These are phyloP conservation scores for Rhodamnia rubescens DNA, from an alignment of 345 rosid genomes.

Conservation along the genomic window DNA sequence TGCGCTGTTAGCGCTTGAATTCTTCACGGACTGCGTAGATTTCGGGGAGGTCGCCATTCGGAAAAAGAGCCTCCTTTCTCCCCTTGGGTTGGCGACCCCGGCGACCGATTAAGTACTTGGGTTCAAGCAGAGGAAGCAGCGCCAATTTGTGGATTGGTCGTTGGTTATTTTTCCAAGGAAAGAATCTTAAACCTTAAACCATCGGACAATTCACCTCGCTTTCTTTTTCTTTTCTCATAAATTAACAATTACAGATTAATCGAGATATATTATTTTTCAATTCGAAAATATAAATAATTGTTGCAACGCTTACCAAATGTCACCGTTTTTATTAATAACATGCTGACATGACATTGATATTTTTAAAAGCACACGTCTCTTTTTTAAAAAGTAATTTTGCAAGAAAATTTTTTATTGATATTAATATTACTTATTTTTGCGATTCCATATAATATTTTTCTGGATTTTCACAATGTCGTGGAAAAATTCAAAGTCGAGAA, in stretches of 20 bases:
- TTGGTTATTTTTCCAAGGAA: too few relatives aligned
- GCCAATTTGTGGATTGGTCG: neutral
- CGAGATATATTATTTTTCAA: neutral
- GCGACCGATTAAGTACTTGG: neutral
- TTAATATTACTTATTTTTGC: neutral
- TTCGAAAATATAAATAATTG: neutral
- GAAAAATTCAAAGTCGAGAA: neutral
- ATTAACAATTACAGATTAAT: neutral
- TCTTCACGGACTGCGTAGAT: neutral
- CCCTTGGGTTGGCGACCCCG: neutral
- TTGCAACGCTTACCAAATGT: neutral
- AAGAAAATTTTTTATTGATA: neutral
- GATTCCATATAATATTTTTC: neutral
- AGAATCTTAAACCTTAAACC: neutral
- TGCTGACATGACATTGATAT: too few relatives aligned
- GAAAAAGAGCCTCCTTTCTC: neutral
- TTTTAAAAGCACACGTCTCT: neutral
- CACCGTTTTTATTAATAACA: too few relatives aligned
- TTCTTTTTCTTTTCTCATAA: neutral
- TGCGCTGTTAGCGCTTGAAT: neutral
- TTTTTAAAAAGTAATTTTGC: neutral
- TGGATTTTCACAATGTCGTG: neutral
- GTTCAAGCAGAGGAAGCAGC: neutral
- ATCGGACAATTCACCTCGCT: neutral
- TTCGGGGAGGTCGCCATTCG: conserved; percentile 1